Conservation (phyloP, 2,329 filamentous ascomycete genomes). For the Capronia coronata region DNA sequence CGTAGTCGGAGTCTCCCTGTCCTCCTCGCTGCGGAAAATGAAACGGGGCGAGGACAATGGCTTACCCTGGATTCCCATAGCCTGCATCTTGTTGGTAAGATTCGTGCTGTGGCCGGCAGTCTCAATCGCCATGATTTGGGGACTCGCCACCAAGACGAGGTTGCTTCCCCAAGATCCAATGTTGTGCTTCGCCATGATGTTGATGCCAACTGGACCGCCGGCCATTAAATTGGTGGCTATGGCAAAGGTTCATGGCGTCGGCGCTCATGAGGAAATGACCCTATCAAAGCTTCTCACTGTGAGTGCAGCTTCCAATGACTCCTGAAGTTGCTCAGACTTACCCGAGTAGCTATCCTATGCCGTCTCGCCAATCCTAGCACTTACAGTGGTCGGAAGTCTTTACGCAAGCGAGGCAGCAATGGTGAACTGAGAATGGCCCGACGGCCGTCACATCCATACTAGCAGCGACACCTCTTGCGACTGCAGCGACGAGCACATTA, state of each 20-base stretch:
- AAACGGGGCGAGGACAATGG: constrained; percentile 40
- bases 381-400: constrained; percentile 32
- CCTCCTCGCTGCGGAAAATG: constrained; percentile 46
- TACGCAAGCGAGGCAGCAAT: constrained; percentile 31
- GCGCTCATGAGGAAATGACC: constrained; percentile 45
- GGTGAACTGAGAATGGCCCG: neutral
- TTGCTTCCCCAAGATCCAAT: constrained; percentile 54
- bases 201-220: constrained; percentile 52
- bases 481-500: too few relatives aligned
- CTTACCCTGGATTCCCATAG: constrained; percentile 40
- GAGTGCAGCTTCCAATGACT: neutral
- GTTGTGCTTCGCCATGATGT: constrained; percentile 59
- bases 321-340: constrained; percentile 1
- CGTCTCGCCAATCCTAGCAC: constrained; percentile 31
- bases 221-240: constrained; percentile 51
- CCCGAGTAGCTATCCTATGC: constrained; percentile 31
- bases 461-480: too few relatives aligned
- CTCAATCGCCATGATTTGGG: constrained; percentile 51
- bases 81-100: constrained; percentile 47
- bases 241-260: constrained; percentile 35
- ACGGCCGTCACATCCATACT: too few relatives aligned
- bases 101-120: constrained; percentile 53
- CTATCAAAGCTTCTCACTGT: constrained; percentile 45
- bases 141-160: constrained; percentile 47
- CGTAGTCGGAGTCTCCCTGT: constrained; percentile 59